Conservation (phyloP, 352 stramenopile species). For the Phytophthora ohioensis region DNA sequence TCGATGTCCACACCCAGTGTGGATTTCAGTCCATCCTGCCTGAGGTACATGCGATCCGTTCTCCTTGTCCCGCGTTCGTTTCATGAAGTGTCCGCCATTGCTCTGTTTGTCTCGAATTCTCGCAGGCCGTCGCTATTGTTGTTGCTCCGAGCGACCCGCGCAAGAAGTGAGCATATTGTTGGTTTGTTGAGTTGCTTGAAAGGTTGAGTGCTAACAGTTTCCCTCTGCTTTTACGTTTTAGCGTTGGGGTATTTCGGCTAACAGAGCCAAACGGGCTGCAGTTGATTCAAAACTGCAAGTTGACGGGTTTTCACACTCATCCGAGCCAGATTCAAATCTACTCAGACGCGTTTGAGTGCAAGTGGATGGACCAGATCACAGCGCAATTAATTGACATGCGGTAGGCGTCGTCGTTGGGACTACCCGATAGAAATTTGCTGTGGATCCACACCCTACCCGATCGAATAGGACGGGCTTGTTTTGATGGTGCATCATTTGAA, state of each 20-base stretch:
- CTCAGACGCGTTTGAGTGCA: slow-evolving; percentile 77
- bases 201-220: neutral
- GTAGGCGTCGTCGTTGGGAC: slow-evolving; percentile 20
- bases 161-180: slow-evolving; percentile 55
- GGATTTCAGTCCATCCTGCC: slow-evolving; percentile 91
- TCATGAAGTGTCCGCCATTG: slow-evolving; percentile 11
- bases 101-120: slow-evolving; percentile 7
- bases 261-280: slow-evolving; percentile 81
- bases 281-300: slow-evolving; percentile 89
- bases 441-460: slow-evolving; percentile 1
- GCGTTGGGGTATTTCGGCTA: slow-evolving; percentile 88
- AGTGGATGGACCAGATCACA: slow-evolving; percentile 57
- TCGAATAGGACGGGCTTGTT: neutral
- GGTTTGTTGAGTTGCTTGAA: neutral
- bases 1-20: slow-evolving; percentile 92
- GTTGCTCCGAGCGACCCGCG: slow-evolving; percentile 76
- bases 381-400: slow-evolving; percentile 79
- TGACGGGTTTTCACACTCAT: slow-evolving; percentile 90
- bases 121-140: slow-evolving; percentile 86
- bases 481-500: neutral
- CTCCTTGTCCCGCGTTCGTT: neutral
- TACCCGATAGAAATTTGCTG: slow-evolving; percentile 22
- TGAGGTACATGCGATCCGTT: slow-evolving; percentile 52
- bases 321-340: slow-evolving; percentile 82
- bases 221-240: slow-evolving; percentile 28